Percentiles rank a stretch among this genome's conserved stretches.
Evolutionary conservation across 1,284 basidiomycete genomes (phyloP).

Genomic region (Salmacisia buchloeana): DNA sequence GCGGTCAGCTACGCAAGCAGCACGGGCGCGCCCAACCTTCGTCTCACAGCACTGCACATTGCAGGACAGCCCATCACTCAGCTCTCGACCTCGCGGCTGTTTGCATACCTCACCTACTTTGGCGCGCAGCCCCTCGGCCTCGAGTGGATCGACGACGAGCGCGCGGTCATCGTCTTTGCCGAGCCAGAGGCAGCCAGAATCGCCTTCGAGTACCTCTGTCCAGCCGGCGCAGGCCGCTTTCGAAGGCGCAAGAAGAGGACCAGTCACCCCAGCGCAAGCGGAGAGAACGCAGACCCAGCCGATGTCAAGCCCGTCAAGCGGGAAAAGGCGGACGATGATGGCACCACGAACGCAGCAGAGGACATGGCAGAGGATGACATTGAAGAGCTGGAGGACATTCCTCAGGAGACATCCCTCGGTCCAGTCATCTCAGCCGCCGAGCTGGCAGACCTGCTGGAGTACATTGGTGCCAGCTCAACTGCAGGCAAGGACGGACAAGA

Average conservation of each 20-base stretch:
- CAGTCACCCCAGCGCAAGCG: background rate
- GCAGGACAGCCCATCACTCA: slow-evolving; percentile 45
- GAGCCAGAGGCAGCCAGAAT: slow-evolving; percentile 28
- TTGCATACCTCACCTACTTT: slow-evolving; percentile 42
- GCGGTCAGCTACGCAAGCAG: slow-evolving; percentile 18
- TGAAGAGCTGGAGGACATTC: slow-evolving; percentile 15
- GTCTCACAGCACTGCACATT: slow-evolving; percentile 37
- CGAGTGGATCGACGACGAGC: slow-evolving; percentile 47
- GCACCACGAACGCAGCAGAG: slow-evolving; percentile 17
- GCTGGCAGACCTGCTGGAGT: background rate
- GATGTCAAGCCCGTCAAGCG: slow-evolving; percentile 23
- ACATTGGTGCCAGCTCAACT: background rate
- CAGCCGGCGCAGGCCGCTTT: slow-evolving; percentile 8
- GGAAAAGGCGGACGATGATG: no score
- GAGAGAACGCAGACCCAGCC: slow-evolving; percentile 5
- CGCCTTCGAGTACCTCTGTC: slow-evolving; percentile 35
- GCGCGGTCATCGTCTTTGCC: slow-evolving; percentile 43
- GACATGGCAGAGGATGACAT: background rate
- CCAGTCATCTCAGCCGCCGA: background rate
- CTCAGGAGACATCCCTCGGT: slow-evolving; percentile 4
- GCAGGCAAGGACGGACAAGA: background rate
- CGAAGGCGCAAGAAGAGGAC: background rate
- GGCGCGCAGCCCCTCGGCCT: slow-evolving; percentile 43
- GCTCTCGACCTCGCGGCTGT: slow-evolving; percentile 46
- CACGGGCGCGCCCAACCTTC: slow-evolving; percentile 25